Evolutionary conservation across 257 asterid genomes (phyloP).

Genomic region (Solanum acaule): DNA sequence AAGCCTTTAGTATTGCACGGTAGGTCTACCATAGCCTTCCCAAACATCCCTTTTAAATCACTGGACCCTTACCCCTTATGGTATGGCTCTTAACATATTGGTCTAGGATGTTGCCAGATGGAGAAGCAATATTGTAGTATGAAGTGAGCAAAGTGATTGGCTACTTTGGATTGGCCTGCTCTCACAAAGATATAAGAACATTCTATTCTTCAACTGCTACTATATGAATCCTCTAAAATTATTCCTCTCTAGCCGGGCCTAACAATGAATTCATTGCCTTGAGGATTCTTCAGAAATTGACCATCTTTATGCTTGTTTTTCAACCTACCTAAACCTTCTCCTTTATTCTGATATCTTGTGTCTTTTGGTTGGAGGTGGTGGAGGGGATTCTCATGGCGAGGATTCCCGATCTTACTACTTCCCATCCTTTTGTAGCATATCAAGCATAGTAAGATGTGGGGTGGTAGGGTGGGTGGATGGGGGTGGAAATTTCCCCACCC

Average conservation of each 20-base stretch:
- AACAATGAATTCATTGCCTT: background rate
- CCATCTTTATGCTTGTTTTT: background rate
- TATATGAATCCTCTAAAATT: background rate
- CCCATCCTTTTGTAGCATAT: background rate
- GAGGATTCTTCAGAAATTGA: background rate
- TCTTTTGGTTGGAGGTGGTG: background rate
- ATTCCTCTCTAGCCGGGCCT: background rate
- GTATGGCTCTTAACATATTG: background rate
- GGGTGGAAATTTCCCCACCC: background rate
- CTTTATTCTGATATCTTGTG: background rate
- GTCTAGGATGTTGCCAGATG: background rate
- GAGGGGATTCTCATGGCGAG: background rate
- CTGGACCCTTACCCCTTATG: background rate
- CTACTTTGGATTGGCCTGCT: background rate
- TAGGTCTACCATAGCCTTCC: background rate
- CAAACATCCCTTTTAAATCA: background rate
- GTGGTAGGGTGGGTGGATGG: background rate
- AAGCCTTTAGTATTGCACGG: background rate
- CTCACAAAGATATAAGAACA: background rate
- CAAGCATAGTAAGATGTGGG: background rate
- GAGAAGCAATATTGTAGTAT: background rate
- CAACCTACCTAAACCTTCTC: background rate
- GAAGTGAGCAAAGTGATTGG: background rate
- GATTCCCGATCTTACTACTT: background rate
- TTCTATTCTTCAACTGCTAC: background rate